Evolutionary conservation across 2,329 filamentous ascomycete genomes (phyloP), one percentile per base, ranked within the genome.

Genomic region (Xylaria digitata): DNA sequence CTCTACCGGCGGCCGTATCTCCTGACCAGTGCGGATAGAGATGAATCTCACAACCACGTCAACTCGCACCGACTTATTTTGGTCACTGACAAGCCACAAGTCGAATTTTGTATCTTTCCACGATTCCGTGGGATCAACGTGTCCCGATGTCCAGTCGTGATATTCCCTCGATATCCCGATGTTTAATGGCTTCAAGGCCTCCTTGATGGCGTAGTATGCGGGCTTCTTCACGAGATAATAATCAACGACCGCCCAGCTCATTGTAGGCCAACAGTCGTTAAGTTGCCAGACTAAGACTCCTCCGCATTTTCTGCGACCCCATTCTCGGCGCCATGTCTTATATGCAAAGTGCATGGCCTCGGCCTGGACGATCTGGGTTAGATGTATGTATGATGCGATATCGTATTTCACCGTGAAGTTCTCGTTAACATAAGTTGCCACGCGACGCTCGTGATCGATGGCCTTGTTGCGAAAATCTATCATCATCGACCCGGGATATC

Each of bases 381-480:
- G 77, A 70, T 87, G 89, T 65, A 87, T 82, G 72, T 87, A 88
- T 55, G 83, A 82, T 1, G 62, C 58, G n/a, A 79, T 74, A 40
- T 79, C 74, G 26, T 71, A 75, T 15, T 76, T 82, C 43, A 83
- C 84, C 2, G 86, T 85, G 74, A 94, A 88, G 79, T 94, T 95
- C 75, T 94, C 92, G 13, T 90, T 87, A 1, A 94, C 81, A 74
- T 95, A 95, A 0, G 90, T 88, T 13, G 90, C 89, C 66, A 94
- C 88, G 45, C 91, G 84, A 42, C 91, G 84, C 76, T 94, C 91
- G 74, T 94, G 91, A 1, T 90, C 88, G 65, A 90, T 87, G 15
- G 92, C 92, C 77, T 94, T 94, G 80, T 94, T 95, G 80, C 94
- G 92, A 75, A 93, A 94, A 74, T 94, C 92, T 53, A 94, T 83